Evolutionary conservation across 805 yeast genomes (phyloP), one percentile per base, ranked within the genome.

Genomic region (Wickerhamomyces canadensis): DNA sequence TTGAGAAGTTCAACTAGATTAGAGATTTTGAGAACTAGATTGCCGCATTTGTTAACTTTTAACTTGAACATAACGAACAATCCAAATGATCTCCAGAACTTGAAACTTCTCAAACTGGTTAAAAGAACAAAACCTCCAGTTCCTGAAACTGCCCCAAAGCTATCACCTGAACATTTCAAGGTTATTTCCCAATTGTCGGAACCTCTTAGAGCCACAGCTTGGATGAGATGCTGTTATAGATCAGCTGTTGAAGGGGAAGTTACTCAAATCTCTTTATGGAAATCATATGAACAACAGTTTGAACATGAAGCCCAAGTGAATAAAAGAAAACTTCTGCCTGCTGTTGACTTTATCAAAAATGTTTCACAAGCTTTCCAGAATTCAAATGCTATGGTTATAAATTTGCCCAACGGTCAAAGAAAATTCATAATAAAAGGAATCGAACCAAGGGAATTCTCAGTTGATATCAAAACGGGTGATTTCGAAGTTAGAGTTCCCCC

Each of bases 191-290:
- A 67, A 21, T 62, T 88, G 37, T 73, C 78, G 11, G 98, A 93
- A 61, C 98, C 98, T 3, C 72, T 78, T 40, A 72, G 98, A 44
- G 96, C 98, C 0, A 85, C 95, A 5, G 74, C 87, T 22, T 93
- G 98, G 98, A 80, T 93, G 69, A 76, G 96, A 49, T 80, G 95
- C 48, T 82, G 91, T 47, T 93, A 88, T 62, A 88, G 80, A 49
- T 87, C 94, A 5, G 76, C 70, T 31, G 65, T 74, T 10, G 78
- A 72, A 8, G 87, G 91, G 4, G 96, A 88, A 54, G 96, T 89
- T 10, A 88, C 97, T 1, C 98, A 93, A 62, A 89, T 93, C 19
- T 84, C 94, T 15, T 71, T 93, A 31, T 93, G 98, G 98, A 86
- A 88, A 58, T 78, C 95, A 1, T 93, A 93, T 62, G 98, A 93